Conservation (phyloP, 306 rosid species). For the Sesbania bispinosa region DNA sequence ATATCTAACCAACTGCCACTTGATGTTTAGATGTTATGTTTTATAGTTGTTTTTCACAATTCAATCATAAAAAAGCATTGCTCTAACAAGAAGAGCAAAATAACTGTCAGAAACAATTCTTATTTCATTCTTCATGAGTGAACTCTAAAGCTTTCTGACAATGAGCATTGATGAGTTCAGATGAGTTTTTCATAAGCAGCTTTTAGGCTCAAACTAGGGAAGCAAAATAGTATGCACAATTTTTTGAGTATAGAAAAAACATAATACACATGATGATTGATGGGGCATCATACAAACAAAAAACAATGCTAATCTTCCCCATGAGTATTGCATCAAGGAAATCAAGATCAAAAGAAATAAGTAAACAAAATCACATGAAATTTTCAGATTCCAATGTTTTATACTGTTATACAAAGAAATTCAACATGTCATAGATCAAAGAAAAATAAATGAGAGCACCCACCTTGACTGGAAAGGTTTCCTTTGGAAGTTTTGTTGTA, state of each 20-base stretch:
- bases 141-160: too few species aligned
- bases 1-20: too few species aligned
- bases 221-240: neutral
- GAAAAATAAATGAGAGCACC: neutral
- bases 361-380: neutral
- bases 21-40: neutral
- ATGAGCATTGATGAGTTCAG: too few species aligned
- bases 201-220: too few species aligned
- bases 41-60: neutral
- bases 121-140: neutral
- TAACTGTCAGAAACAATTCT: neutral
- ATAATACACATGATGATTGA: neutral
- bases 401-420: neutral
- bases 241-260: neutral
- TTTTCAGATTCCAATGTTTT: neutral
- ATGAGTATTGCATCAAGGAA: neutral
- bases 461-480: slow-evolving; percentile 94
- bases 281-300: neutral
- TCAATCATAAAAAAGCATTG: neutral
- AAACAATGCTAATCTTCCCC: neutral
- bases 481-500: slow-evolving; percentile 85
- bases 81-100: neutral
- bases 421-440: neutral
- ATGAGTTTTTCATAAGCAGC: too few species aligned
- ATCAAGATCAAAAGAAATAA: neutral